A percentile compares a stretch with the other conserved stretches of the same genome.
These are phyloP conservation scores for Leptographium wingfieldii DNA, from an alignment of 2,329 filamentous ascomycete genomes.

Conservation along the genomic window DNA sequence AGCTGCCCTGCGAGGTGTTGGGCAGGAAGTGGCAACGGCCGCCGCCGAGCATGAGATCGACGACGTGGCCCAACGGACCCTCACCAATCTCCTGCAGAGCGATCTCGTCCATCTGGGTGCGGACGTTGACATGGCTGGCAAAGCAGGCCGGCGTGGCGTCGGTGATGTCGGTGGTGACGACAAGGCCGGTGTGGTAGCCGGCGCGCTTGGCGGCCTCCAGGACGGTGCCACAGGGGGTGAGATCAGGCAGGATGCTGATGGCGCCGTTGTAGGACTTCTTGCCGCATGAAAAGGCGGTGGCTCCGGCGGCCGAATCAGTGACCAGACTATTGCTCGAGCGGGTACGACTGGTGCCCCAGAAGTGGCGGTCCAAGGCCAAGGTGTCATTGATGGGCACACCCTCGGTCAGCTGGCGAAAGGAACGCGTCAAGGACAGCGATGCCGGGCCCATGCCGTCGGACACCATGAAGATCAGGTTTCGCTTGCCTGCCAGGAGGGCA, in stretches of 20 bases:
- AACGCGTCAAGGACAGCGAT: constrained; percentile 73
- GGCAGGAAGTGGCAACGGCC: constrained; percentile 88
- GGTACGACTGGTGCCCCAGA: constrained; percentile 83
- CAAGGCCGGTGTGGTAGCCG: constrained; percentile 84
- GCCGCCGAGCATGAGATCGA: constrained; percentile 87
- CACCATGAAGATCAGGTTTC: constrained; percentile 97
- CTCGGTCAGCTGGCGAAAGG: constrained; percentile 68
- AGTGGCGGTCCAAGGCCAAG: constrained; percentile 71
- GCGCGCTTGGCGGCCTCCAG: constrained; percentile 87
- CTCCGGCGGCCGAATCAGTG: constrained; percentile 93
- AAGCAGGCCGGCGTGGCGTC: constrained; percentile 96
- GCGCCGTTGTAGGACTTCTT: constrained; percentile 94
- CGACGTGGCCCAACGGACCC: constrained; percentile 71
- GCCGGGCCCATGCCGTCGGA: constrained; percentile 97
- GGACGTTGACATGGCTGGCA: constrained; percentile 69
- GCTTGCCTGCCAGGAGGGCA: constrained; percentile 47
- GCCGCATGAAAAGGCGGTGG: constrained; percentile 89
- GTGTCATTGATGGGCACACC: constrained; percentile 62
- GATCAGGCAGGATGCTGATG: constrained; percentile 77
- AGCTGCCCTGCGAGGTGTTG: constrained; percentile 69
- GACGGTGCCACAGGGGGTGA: constrained; percentile 77
- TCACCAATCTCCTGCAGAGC: constrained; percentile 86
- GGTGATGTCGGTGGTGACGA: constrained; percentile 88
- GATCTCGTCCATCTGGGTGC: constrained; percentile 77
- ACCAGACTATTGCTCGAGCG: constrained; percentile 73